phyloP scores from a whole-genome alignment of 108 stramenopile genomes.

The Stephanodiscus triporus region DNA sequence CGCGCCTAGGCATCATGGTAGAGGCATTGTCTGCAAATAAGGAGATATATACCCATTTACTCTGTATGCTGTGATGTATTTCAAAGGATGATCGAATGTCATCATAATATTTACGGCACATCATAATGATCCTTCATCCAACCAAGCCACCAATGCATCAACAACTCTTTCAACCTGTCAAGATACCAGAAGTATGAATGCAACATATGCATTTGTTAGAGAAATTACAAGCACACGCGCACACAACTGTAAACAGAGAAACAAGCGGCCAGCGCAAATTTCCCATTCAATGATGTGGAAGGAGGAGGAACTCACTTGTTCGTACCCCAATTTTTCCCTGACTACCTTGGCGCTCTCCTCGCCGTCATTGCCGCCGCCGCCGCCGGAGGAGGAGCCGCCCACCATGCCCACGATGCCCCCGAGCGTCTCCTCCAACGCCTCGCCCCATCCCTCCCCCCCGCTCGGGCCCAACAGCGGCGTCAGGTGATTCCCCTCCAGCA shows the following conservation, averaged over 20 bases:
- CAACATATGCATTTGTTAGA: background rate
- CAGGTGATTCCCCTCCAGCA: slow-evolving; percentile 70
- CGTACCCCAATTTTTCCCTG: slow-evolving; percentile 35
- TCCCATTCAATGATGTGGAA: background rate
- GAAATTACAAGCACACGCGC: background rate
- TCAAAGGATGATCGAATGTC: no score
- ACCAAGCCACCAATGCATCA: slow-evolving; percentile 72
- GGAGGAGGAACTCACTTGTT: slow-evolving; percentile 13
- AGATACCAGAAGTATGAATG: background rate
- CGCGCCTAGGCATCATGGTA: no score
- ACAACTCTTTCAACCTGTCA: slow-evolving; percentile 43
- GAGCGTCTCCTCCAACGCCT: slow-evolving; percentile 64
- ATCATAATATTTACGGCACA: no score
- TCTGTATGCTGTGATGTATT: no score
- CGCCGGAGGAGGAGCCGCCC: slow-evolving; percentile 5
- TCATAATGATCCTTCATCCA: slow-evolving; percentile 69
- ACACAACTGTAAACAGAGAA: background rate
- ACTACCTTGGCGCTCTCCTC: slow-evolving; percentile 12
- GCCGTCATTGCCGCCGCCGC: background rate
- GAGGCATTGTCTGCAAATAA: no score
- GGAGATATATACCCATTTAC: no score
- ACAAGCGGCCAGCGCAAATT: background rate
- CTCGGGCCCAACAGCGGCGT: slow-evolving; percentile 64
- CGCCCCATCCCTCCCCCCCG: slow-evolving; percentile 59
- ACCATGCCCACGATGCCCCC: slow-evolving; percentile 53